A percentile compares a stretch with the other conserved stretches of the same genome.
These are phyloP conservation scores for Phytophthora colocasiae DNA, from an alignment of 352 stramenopile species.

Conservation along the genomic window DNA sequence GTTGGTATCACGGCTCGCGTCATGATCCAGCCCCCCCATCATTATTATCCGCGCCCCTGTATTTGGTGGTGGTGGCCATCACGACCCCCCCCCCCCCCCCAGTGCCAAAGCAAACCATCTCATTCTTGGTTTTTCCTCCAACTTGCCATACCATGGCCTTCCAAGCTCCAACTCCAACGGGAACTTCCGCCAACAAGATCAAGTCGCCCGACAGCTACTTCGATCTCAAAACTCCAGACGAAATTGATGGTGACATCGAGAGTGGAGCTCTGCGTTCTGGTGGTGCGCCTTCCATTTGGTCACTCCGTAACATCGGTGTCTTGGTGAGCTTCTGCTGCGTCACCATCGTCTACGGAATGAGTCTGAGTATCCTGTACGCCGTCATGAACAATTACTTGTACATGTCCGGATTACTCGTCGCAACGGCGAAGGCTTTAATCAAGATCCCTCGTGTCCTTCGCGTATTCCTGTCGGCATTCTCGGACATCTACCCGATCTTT, in stretches of 20 bases:
- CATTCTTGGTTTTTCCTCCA: slow-evolving; percentile 19
- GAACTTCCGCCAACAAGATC: neutral
- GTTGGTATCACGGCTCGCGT: slow-evolving; percentile 5
- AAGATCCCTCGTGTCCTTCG: slow-evolving; percentile 48
- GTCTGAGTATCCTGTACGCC: slow-evolving; percentile 25
- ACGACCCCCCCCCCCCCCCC: neutral
- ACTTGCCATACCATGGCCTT: slow-evolving; percentile 16
- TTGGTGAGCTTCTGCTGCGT: slow-evolving; percentile 44
- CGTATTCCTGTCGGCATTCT: slow-evolving; percentile 64
- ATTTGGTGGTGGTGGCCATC: slow-evolving; percentile 4
- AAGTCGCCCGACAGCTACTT: slow-evolving; percentile 26
- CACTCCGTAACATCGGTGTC: slow-evolving; percentile 37
- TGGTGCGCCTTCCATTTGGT: slow-evolving; percentile 32
- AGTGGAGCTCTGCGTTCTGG: slow-evolving; percentile 26
- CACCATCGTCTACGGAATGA: slow-evolving; percentile 40
- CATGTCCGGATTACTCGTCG: slow-evolving; percentile 23
- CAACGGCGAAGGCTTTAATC: slow-evolving; percentile 30
- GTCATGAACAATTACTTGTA: slow-evolving; percentile 38
- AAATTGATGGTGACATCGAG: slow-evolving; percentile 23
- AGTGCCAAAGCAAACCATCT: neutral
- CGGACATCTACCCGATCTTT: slow-evolving; percentile 75
- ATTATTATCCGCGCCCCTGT: neutral
- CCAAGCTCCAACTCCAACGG: slow-evolving; percentile 18
- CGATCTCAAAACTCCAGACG: slow-evolving; percentile 27
- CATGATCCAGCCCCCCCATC: neutral